These are phyloP conservation scores for Dendrobium chrysotoxum DNA, from an alignment of 106 monocot genomes.

Conservation along the genomic window DNA sequence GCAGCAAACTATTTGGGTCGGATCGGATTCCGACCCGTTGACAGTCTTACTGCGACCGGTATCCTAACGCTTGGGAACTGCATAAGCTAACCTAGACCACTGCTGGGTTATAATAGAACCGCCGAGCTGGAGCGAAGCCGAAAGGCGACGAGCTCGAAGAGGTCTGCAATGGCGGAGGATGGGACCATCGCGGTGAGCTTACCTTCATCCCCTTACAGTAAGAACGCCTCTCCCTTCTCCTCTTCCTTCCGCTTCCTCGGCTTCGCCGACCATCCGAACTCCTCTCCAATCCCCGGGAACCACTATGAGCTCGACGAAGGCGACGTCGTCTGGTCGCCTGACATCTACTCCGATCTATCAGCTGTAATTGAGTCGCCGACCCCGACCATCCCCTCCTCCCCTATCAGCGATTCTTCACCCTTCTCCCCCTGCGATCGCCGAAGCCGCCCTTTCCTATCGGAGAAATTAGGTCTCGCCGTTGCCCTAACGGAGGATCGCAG, in stretches of 20 bases:
- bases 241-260: conserved; percentile 1
- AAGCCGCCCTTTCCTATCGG: conserved; percentile 20
- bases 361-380: background rate
- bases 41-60: background rate
- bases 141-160: background rate
- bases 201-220: background rate
- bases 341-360: background rate
- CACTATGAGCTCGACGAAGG: background rate
- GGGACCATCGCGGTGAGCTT: background rate
- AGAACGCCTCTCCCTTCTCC: background rate
- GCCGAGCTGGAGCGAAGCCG: background rate
- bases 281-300: background rate
- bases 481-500: conserved; percentile 25
- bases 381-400: background rate
- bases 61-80: background rate
- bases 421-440: background rate
- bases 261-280: background rate
- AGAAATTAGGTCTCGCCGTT: conserved; percentile 47
- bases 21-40: background rate
- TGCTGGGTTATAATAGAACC: background rate
- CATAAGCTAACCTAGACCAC: background rate
- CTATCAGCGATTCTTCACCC: background rate
- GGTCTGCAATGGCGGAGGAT: background rate
- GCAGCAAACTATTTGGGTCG: background rate
- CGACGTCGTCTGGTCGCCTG: background rate